Evolutionary conservation across 331 rosid species (phyloP).

Genomic region (Ulmus americana): DNA sequence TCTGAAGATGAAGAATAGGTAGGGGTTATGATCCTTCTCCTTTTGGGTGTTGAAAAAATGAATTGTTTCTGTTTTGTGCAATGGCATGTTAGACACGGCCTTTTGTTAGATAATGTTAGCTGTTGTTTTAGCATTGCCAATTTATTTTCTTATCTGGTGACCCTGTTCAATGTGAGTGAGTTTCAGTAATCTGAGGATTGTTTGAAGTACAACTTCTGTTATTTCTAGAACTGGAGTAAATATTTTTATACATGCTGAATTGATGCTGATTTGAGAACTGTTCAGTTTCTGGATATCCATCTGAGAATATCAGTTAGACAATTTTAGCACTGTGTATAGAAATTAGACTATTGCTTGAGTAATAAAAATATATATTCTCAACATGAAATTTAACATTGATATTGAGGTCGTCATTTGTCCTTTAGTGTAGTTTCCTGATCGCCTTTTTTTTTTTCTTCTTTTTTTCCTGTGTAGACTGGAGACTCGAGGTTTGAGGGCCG

Average conservation of each 20-base stretch:
- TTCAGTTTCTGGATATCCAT: not conserved
- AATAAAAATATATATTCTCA: not conserved
- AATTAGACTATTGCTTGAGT: not conserved
- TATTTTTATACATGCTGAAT: not conserved
- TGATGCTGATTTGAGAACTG: not conserved
- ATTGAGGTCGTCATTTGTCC: not conserved
- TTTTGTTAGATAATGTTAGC: not conserved
- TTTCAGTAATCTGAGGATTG: too few species aligned
- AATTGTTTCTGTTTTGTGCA: too few species aligned
- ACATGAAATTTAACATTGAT: not conserved
- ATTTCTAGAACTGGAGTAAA: not conserved
- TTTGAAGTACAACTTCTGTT: not conserved
- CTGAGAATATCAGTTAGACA: not conserved
- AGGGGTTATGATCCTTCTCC: too few species aligned
- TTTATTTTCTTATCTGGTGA: not conserved
- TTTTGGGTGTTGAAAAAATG: too few species aligned
- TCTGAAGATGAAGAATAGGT: too few species aligned
- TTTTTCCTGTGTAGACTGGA: constrained; percentile 49
- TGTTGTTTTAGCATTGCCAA: not conserved
- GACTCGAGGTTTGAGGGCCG: constrained; percentile 78
- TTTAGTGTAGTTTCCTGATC: not conserved
- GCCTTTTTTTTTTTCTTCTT: not conserved
- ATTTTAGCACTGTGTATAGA: not conserved
- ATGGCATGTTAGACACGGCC: too few species aligned
- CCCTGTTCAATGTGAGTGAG: not conserved